Evolutionary conservation across 768 basidiomycete species (phyloP), one percentile per base, ranked within the genome.

Genomic region (Boletus bicolor): DNA sequence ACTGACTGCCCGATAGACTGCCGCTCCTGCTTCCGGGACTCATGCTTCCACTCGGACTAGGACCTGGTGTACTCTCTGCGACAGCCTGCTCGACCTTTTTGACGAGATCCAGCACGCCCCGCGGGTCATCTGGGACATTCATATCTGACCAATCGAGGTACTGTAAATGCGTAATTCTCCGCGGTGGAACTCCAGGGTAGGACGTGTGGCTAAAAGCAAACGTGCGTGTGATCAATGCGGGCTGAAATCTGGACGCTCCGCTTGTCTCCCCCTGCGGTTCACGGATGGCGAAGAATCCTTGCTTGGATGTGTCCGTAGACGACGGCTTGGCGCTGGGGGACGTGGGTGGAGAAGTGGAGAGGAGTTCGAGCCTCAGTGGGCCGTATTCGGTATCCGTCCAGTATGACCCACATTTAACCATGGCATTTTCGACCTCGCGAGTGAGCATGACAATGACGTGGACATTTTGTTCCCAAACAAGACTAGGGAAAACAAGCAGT

Each of bases 391-490:
- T 76, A 35, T 83, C 81, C 15, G 77, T 77, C 93, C 94, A 98
- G 69, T 98, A 98, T 30, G 84, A 76, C 30, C 93, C 91, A 68
- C 96, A 97, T 71, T 98, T 98, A 64, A 93, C 78, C 68, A 85
- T 82, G 19, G 91, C 81, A 48, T 90, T 91, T 69, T 98, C 96
- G 54, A 89, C 79, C 67, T 96, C 91, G 55, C 88, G 86, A 4
- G 96, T 98, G 54, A 98, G 83, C 96, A 98, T 98, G 58, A 97
- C 89, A 60, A 98, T 93, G 48, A 97, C 91, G 59, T 89, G 87
- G 0, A 97, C 90, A 61, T 91, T 88, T 71, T 98, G 94, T 66
- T 98, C 92, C 89, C 93, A 96, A 51, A 89, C 85, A 15, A 98
- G 79, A 34, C 91, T 92, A 48, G 41, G 38, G 28, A 12, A 36